Conservation (phyloP, 1,284 basidiomycete species). For the Mycosarcoma mackinlayi region DNA sequence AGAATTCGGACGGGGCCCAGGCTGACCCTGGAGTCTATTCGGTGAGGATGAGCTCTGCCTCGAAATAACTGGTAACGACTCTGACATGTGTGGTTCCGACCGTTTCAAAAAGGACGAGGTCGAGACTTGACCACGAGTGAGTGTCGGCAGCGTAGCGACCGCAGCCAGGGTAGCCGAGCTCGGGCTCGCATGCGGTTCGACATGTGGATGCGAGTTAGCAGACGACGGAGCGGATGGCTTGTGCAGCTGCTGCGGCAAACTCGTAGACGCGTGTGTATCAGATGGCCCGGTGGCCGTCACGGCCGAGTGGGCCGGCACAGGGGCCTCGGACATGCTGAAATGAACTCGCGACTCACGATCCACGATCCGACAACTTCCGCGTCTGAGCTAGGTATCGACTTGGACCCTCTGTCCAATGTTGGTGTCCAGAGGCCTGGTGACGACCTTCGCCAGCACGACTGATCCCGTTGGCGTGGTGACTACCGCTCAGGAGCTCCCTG, state of each 20-base stretch:
- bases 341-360: not conserved
- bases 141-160: not conserved
- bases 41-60: constrained; percentile 1
- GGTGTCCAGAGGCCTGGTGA: no score
- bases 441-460: no score
- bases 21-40: not conserved
- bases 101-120: not conserved
- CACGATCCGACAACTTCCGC: no score
- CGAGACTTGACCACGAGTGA: not conserved
- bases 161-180: not conserved
- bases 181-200: not conserved
- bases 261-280: constrained; percentile 11
- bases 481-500: no score
- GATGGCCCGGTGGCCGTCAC: constrained; percentile 1
- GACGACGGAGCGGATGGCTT: not conserved
- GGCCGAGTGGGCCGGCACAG: constrained; percentile 2
- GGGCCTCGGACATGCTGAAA: constrained; percentile 1
- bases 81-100: not conserved
- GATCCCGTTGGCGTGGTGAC: no score
- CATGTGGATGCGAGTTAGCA: constrained; percentile 8
- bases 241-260: constrained; percentile 13
- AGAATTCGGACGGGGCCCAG: not conserved
- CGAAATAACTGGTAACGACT: not conserved
- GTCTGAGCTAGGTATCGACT: no score
- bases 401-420: no score